phyloP scores from a whole-genome alignment of 2,329 filamentous ascomycete species.

The Penicillium sp. region DNA sequence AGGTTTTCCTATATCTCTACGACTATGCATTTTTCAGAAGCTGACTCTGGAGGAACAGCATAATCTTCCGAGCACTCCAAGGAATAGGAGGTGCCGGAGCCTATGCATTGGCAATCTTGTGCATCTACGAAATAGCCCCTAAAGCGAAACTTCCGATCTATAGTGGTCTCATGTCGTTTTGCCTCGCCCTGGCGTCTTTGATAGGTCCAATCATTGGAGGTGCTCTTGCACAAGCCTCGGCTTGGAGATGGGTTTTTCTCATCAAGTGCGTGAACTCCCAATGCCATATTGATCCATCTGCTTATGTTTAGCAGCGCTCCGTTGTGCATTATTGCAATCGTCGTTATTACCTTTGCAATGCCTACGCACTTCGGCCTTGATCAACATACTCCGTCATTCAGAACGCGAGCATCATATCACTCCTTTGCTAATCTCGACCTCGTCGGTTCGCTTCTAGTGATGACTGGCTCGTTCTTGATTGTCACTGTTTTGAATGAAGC shows the following conservation, averaged over 20 bases:
- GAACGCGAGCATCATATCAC: slow-evolving; percentile 26
- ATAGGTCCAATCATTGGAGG: slow-evolving; percentile 27
- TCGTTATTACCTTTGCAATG: slow-evolving; percentile 20
- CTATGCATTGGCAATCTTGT: slow-evolving; percentile 28
- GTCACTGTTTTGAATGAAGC: slow-evolving; percentile 49
- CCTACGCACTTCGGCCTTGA: slow-evolving; percentile 25
- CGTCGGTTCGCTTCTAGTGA: slow-evolving; percentile 29
- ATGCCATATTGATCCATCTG: not conserved
- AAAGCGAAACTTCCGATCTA: slow-evolving; percentile 23
- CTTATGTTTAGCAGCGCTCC: slow-evolving; percentile 12
- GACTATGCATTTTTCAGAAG: not conserved
- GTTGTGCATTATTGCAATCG: slow-evolving; percentile 20
- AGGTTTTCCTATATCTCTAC: not conserved
- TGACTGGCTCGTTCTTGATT: slow-evolving; percentile 46
- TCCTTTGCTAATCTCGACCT: slow-evolving; percentile 26
- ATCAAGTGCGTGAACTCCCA: slow-evolving; percentile 21
- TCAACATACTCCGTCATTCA: slow-evolving; percentile 25
- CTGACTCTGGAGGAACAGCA: slow-evolving; percentile 19
- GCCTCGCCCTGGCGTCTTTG: slow-evolving; percentile 22
- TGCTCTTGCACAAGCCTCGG: slow-evolving; percentile 19
- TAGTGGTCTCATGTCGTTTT: slow-evolving; percentile 24
- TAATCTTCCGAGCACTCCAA: slow-evolving; percentile 33
- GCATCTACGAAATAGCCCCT: slow-evolving; percentile 32
- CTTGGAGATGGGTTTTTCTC: slow-evolving; percentile 32
- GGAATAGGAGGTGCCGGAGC: slow-evolving; percentile 34